Conservation (phyloP, 2,329 filamentous ascomycete genomes). For the Myriangium duriaei region DNA sequence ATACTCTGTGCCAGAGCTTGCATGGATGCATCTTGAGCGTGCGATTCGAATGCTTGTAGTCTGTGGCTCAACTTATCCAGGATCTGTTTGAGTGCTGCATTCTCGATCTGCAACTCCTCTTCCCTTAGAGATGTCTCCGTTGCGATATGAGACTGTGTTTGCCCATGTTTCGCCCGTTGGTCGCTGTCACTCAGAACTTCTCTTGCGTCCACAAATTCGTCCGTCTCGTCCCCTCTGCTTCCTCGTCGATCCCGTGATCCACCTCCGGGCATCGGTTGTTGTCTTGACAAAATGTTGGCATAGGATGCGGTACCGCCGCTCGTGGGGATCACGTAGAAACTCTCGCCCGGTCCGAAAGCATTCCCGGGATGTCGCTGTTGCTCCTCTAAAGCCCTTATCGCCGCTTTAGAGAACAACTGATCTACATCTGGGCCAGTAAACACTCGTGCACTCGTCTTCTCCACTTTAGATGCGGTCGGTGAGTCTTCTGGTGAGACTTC, state of each 20-base stretch:
- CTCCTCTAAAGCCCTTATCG: slow-evolving; percentile 64
- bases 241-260: slow-evolving; percentile 22
- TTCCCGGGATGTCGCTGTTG: slow-evolving; percentile 33
- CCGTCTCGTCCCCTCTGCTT: slow-evolving; percentile 46
- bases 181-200: slow-evolving; percentile 35
- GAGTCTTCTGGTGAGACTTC: slow-evolving; percentile 18
- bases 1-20: slow-evolving; percentile 77
- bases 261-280: slow-evolving; percentile 30
- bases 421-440: slow-evolving; percentile 54
- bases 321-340: slow-evolving; percentile 90
- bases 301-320: slow-evolving; percentile 88
- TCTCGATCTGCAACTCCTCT: slow-evolving; percentile 83
- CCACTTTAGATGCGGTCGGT: slow-evolving; percentile 16
- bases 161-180: slow-evolving; percentile 23
- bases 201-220: slow-evolving; percentile 80
- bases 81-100: slow-evolving; percentile 70
- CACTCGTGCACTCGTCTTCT: slow-evolving; percentile 18
- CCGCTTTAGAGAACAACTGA: slow-evolving; percentile 73
- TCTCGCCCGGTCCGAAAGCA: slow-evolving; percentile 43
- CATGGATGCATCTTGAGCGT: slow-evolving; percentile 61
- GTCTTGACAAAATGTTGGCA: slow-evolving; percentile 57
- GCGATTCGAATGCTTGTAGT: slow-evolving; percentile 86
- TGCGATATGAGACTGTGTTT: slow-evolving; percentile 29
- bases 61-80: slow-evolving; percentile 77
- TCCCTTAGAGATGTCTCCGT: slow-evolving; percentile 25